Base-by-base conservation (phyloP, 2,329 filamentous ascomycete species). In the Orbilia blumenaviensis region DNA sequence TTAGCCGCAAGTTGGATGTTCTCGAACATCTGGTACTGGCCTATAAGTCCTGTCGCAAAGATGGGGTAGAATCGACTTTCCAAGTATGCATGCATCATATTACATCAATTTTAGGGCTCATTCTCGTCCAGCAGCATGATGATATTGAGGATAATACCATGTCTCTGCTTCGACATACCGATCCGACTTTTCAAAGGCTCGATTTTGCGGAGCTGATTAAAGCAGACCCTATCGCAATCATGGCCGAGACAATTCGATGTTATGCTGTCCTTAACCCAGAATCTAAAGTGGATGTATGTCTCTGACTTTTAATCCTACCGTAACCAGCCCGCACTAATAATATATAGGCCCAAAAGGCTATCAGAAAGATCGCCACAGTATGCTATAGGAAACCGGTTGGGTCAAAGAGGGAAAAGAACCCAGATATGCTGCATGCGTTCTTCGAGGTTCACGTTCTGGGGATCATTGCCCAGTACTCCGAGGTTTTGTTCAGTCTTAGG, bases 371-470 rank as follows among this genome's bases (percentile, higher is more conserved):
- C 34, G 66, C 73, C 0, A 63, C 52, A 9, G 66, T 77, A 23
- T 71, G 66, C 36, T 67, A 71, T 23, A 38, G 46, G 44, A 77
- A 62, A 16, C 42, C 60, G 10, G 14, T 23, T 14, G 32, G 56
- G n/a, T 25, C 18, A 2, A 84, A 86, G 64, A 84, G 83, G 50
- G 87, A 86, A 78, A 87, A 85, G 69, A 62, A 77, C 14, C 82
- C 82, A 1, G 88, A 90, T 73, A 83, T 88, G 0, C 85, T 96
- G 23, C 90, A 89, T 0, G 85, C 87, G 0, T 98, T 97, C 81
- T 87, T 98, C 44, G 90, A 96, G 77, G 87, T 88, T 29, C 91
- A 97, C 81, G 89, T 96, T 34, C 87, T 99, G 5, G 94, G 93
- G 4, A 89, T 98, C 64, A 93, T 97, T 83, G 90, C 92, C 5